Base-by-base conservation (phyloP, 768 basidiomycete genomes). In the Termitomyces titanicus region DNA sequence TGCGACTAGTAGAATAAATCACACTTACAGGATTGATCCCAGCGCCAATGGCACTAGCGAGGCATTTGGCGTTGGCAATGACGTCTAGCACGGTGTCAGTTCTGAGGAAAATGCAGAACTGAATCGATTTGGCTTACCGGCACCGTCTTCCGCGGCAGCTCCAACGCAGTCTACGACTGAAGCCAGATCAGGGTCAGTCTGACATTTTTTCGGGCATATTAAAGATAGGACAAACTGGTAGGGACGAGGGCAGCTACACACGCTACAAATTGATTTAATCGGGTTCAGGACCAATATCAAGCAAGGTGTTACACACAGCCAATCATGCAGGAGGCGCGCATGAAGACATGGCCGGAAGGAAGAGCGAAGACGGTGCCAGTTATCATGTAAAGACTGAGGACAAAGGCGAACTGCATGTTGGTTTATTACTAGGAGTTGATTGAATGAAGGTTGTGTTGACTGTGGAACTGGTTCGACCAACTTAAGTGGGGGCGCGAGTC, bases 181-280 rank as follows among this genome's bases (percentile, higher is more conserved):
- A 35, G 6, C 25, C 22, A 24, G 10, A 3, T n/a, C 17, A 25
- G 8, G 24, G 29, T 34, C 11, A 20, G 56, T 39, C 17, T n/a
- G n/a, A n/a, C 43, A 12, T 31, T 3, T 31, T 22, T 47, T 42
- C 11, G 20, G 22, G 44, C n/a, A 17, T 3, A 27, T 17, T 15
- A 6, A 27, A 44, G 3, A 20, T 20, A 13, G 2, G 15, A 39
- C 53, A 34, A 33, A 58, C 53, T 53, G 2, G 57, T 47, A 4
- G 60, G 60, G 22, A 57, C 60, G 17, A 61, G 57, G 8, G 57
- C 57, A 38, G 54, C 50, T 38, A 61, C 60, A 13, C 60, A 61
- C 31, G 25, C 57, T 58, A 37, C 4, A 31, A 37, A 5, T 35
- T 24, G n/a, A 46, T 15, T 25, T 24, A 24, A 9, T 48, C 10